These are phyloP conservation scores for Colletotrichum paranaense DNA, from an alignment of 2,329 filamentous ascomycete genomes.

Conservation along the genomic window DNA sequence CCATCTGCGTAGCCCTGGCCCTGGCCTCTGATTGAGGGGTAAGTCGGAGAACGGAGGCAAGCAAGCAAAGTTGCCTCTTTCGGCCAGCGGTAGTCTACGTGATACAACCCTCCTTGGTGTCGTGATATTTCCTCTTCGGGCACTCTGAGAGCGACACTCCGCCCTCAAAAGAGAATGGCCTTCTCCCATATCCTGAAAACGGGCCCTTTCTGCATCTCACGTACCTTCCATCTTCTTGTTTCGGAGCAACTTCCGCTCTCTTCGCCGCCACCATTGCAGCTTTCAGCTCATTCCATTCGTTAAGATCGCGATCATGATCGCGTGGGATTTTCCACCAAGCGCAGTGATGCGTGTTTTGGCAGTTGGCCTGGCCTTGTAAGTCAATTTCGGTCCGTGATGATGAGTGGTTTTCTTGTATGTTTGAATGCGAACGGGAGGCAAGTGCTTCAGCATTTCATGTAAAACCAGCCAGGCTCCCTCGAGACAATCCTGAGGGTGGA, in stretches of 20 bases:
- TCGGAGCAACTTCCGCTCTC: background rate
- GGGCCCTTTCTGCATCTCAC: background rate
- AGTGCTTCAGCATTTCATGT: background rate
- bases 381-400: background rate
- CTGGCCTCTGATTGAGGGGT: background rate
- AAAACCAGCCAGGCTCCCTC: background rate
- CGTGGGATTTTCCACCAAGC: slow-evolving; percentile 16
- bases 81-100: slow-evolving; percentile 1
- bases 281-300: background rate
- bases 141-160: background rate
- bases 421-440: background rate
- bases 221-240: background rate
- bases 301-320: background rate
- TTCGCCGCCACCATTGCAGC: background rate
- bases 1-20: background rate
- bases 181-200: background rate
- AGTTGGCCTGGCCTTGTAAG: slow-evolving; percentile 4
- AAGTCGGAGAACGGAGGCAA: background rate
- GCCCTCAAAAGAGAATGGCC: slow-evolving; percentile 9
- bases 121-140: background rate
- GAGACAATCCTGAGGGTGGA: background rate
- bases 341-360: background rate
- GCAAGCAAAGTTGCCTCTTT: slow-evolving; percentile 7
- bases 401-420: background rate
- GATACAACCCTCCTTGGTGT: background rate